Conservation (phyloP, 495 filamentous ascomycete genomes). For the Annulohypoxylon moriforme region DNA sequence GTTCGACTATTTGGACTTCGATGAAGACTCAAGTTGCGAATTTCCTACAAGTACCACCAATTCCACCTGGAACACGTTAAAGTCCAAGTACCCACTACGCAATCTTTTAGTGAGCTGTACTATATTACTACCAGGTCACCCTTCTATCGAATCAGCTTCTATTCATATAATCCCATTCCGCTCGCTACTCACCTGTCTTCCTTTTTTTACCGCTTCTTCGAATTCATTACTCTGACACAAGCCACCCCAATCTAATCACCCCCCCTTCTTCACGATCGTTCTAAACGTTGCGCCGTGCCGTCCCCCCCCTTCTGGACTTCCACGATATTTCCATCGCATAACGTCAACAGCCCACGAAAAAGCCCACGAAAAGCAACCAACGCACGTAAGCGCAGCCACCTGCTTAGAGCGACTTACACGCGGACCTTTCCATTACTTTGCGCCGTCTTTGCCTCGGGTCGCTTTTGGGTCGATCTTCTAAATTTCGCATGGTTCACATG, state of each 20-base stretch:
- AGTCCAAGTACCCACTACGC: constrained; percentile 46
- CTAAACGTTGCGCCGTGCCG: constrained; percentile 42
- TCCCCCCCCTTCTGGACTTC: constrained; percentile 32
- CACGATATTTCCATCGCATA: constrained; percentile 42
- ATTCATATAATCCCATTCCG: constrained; percentile 44
- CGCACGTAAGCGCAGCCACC: constrained; percentile 26
- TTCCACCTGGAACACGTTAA: constrained; percentile 46
- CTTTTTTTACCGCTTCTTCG: constrained; percentile 43
- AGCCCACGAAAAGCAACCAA: constrained; percentile 29
- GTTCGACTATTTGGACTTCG: constrained; percentile 18
- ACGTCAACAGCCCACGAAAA: constrained; percentile 35
- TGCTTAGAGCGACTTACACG: constrained; percentile 35
- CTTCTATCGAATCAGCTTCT: constrained; percentile 44
- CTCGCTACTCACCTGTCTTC: constrained; percentile 35
- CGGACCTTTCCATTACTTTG: constrained; percentile 11
- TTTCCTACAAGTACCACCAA: constrained; percentile 43
- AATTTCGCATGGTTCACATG: constrained; percentile 26
- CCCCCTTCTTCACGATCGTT: constrained; percentile 43
- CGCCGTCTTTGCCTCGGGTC: constrained; percentile 25
- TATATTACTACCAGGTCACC: constrained; percentile 44
- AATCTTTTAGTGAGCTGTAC: constrained; percentile 48
- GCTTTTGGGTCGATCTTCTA: constrained; percentile 11
- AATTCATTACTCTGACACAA: constrained; percentile 42
- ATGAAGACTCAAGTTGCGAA: constrained; percentile 19
- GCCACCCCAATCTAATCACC: constrained; percentile 36